Percentiles rank a stretch among this genome's conserved stretches.
Conservation (phyloP, 345 rosid species). For the Gossypium thurberi region DNA sequence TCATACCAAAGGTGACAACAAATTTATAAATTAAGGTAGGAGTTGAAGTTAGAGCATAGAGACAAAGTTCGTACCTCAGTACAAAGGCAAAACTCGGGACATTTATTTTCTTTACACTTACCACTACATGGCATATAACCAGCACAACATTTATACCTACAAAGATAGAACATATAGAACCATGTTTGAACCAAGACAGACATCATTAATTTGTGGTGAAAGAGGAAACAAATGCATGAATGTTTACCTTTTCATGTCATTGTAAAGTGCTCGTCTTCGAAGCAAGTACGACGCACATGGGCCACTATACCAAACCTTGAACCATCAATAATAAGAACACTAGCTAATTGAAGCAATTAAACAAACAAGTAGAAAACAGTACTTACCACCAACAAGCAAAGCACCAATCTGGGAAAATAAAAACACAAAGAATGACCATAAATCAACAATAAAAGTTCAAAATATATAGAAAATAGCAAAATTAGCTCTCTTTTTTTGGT, state of each 20-base stretch:
- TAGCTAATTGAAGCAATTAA: background rate
- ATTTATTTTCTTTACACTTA: conserved; percentile 61
- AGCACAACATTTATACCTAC: conserved; percentile 92
- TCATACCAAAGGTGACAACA: too few species aligned
- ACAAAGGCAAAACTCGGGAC: conserved; percentile 71
- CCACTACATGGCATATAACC: conserved; percentile 98
- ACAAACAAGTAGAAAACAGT: background rate
- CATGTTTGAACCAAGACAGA: background rate
- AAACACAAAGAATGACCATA: background rate
- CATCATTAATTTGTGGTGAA: background rate
- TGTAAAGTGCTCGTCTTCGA: conserved; percentile 86
- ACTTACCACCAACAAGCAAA: conserved; percentile 74
- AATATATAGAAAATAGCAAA: too few species aligned
- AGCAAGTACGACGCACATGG: conserved; percentile 93
- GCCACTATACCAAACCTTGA: conserved; percentile 36
- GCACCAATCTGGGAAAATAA: conserved; percentile 61
- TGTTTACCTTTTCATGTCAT: conserved; percentile 90
- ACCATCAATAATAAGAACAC: background rate
- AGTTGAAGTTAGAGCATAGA: background rate
- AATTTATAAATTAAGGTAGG: background rate
- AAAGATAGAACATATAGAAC: background rate
- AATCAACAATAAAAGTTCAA: background rate
- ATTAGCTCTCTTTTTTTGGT: too few species aligned
- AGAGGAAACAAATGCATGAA: background rate
- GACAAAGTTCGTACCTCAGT: conserved; percentile 48